These are phyloP conservation scores for Anthracocystis walkeri DNA, from an alignment of 1,284 basidiomycete genomes.

Conservation along the genomic window DNA sequence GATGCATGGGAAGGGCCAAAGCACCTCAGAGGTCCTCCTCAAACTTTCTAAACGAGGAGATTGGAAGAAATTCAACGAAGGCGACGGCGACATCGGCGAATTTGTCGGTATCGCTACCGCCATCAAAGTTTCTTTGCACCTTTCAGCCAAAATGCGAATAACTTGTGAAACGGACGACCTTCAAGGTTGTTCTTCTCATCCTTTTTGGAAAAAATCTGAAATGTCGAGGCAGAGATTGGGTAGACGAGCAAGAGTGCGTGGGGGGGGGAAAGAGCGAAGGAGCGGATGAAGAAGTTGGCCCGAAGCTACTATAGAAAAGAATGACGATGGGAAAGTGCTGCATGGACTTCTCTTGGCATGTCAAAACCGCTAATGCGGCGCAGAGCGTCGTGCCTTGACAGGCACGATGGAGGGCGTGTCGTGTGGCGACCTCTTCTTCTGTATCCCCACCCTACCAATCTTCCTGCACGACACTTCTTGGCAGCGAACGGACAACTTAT, in stretches of 20 bases:
- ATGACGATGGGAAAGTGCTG: not conserved
- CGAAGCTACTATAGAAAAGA: no score
- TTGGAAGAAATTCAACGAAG: no score
- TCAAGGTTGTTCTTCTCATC: no score
- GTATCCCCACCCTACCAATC: not conserved
- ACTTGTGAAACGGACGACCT: no score
- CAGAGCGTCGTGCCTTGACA: no score
- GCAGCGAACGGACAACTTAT: constrained; percentile 11
- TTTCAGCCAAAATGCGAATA: no score
- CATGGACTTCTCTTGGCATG: not conserved
- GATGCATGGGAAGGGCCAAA: not conserved
- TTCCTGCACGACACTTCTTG: not conserved
- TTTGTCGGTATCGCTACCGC: not conserved
- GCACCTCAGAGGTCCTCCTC: no score
- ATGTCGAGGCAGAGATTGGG: not conserved
- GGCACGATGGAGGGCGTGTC: constrained; percentile 3
- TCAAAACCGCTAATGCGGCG: not conserved
- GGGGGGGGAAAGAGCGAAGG: not conserved
- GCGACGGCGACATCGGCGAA: not conserved
- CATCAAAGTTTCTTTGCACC: no score
- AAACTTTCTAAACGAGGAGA: not conserved
- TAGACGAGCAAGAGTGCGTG: no score
- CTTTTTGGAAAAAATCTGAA: not conserved
- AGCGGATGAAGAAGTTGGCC: no score
- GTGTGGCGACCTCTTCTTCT: constrained; percentile 2